Conservation (phyloP, 2,329 filamentous ascomycete genomes). For the Alternaria tenuissima region DNA sequence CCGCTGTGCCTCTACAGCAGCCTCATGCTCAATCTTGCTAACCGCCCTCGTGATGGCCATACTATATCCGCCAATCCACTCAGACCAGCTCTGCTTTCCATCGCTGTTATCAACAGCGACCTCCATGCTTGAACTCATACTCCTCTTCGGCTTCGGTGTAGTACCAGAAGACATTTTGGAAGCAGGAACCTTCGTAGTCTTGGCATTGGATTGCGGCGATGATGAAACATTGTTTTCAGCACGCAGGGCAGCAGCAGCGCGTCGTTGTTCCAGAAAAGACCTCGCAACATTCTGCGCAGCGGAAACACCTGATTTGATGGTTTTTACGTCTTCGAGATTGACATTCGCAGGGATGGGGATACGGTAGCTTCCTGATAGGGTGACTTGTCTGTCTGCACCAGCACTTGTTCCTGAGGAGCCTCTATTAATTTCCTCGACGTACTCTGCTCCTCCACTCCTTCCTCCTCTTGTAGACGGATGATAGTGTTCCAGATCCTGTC, state of each 20-base stretch:
- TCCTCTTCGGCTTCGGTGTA: slow-evolving; percentile 15
- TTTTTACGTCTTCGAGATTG: slow-evolving; percentile 43
- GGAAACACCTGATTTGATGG: slow-evolving; percentile 45
- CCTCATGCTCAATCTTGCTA: slow-evolving; percentile 49
- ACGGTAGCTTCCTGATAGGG: slow-evolving; percentile 46
- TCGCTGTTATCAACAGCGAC: slow-evolving; percentile 22
- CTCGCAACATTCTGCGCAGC: slow-evolving; percentile 47
- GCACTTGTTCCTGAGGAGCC: slow-evolving; percentile 6
- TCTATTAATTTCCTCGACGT: slow-evolving; percentile 43
- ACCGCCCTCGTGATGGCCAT: slow-evolving; percentile 48
- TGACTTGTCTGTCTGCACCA: slow-evolving; percentile 40
- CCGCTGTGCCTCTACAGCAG: slow-evolving; percentile 42
- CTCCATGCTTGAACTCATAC: slow-evolving; percentile 24
- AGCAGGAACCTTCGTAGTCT: slow-evolving; percentile 4
- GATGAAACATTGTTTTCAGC: slow-evolving; percentile 13
- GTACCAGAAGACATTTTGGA: slow-evolving; percentile 1
- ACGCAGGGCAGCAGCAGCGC: slow-evolving; percentile 22
- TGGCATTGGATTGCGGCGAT: neutral
- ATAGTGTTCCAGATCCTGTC: slow-evolving; percentile 41
- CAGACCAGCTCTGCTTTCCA: slow-evolving; percentile 45
- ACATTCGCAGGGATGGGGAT: slow-evolving; percentile 47
- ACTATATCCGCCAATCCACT: slow-evolving; percentile 52
- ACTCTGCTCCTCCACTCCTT: slow-evolving; percentile 22
- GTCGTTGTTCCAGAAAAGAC: slow-evolving; percentile 42
- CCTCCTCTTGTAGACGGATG: slow-evolving; percentile 22